These are phyloP conservation scores for Yarrowia hollandica DNA, from an alignment of 805 yeast genomes.

Conservation along the genomic window DNA sequence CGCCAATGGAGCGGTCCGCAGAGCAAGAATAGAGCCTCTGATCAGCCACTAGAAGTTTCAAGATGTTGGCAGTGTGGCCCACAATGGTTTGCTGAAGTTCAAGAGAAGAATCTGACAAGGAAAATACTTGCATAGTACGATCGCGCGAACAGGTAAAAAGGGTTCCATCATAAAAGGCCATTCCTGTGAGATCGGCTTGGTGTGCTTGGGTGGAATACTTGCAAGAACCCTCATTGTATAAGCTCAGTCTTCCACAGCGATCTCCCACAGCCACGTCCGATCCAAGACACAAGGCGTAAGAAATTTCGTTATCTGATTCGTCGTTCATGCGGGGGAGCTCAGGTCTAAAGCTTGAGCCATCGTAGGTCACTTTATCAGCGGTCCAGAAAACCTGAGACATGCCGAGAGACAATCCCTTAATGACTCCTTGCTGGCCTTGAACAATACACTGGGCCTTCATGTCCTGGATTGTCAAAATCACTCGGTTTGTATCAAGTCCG, in stretches of 20 bases:
- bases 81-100: conserved; percentile 59
- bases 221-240: background rate
- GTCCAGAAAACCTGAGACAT: conserved; percentile 8
- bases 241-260: background rate
- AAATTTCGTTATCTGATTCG: conserved; percentile 13
- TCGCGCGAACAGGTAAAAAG: conserved; percentile 50
- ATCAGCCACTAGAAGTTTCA: conserved; percentile 43
- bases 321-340: background rate
- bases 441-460: conserved; percentile 5
- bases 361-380: background rate
- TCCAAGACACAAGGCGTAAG: background rate
- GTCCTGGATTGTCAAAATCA: background rate
- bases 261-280: background rate
- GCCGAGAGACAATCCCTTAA: conserved; percentile 17
- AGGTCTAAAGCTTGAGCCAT: background rate
- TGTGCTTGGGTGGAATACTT: conserved; percentile 8
- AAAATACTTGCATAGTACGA: conserved; percentile 60
- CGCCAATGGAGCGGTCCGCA: conserved; percentile 59
- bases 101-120: conserved; percentile 46
- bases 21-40: conserved; percentile 53
- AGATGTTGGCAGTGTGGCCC: conserved; percentile 56
- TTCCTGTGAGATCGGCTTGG: conserved; percentile 10
- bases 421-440: background rate
- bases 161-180: conserved; percentile 15
- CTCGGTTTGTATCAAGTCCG: background rate